These are phyloP conservation scores for Rhizophora apiculata DNA, from an alignment of 345 rosid species.

Conservation along the genomic window DNA sequence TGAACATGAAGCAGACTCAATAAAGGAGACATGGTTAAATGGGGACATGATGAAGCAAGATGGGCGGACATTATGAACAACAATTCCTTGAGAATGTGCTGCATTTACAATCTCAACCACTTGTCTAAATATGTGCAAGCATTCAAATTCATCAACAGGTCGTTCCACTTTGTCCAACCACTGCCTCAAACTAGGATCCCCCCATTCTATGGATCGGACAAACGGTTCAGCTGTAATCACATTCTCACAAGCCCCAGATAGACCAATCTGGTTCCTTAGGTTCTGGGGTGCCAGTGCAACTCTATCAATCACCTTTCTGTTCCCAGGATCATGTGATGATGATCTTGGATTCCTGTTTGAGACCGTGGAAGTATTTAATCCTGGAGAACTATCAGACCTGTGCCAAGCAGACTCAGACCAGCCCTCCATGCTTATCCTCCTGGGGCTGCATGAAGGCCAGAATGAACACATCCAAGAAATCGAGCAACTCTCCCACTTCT, in stretches of 20 bases:
- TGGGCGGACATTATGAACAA: conserved; percentile 86
- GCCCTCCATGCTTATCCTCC: conserved; percentile 77
- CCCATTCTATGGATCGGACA: conserved; percentile 62
- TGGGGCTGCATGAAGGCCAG: conserved; percentile 33
- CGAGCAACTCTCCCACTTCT: conserved; percentile 39
- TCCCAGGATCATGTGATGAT: conserved; percentile 31
- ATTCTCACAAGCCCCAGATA: conserved; percentile 51
- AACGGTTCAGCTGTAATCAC: conserved; percentile 51
- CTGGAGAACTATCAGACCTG: conserved; percentile 53
- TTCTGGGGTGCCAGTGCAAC: conserved; percentile 46
- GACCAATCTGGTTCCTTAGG: conserved; percentile 48
- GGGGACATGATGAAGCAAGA: conserved; percentile 95
- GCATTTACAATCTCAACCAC: conserved; percentile 75
- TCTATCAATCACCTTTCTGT: conserved; percentile 40
- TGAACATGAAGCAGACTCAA: conserved; percentile 93
- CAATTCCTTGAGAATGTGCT: conserved; percentile 91
- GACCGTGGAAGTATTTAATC: conserved; percentile 50
- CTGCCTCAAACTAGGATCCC: conserved; percentile 88
- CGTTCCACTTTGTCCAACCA: conserved; percentile 89
- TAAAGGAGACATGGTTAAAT: conserved; percentile 84
- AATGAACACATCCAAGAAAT: conserved; percentile 33
- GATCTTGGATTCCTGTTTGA: conserved; percentile 50
- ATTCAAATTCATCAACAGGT: conserved; percentile 65
- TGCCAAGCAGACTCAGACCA: conserved; percentile 71
- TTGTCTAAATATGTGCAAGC: conserved; percentile 92